Base-by-base conservation (phyloP, 2,329 filamentous ascomycete genomes). In the Alternaria arborescens region DNA sequence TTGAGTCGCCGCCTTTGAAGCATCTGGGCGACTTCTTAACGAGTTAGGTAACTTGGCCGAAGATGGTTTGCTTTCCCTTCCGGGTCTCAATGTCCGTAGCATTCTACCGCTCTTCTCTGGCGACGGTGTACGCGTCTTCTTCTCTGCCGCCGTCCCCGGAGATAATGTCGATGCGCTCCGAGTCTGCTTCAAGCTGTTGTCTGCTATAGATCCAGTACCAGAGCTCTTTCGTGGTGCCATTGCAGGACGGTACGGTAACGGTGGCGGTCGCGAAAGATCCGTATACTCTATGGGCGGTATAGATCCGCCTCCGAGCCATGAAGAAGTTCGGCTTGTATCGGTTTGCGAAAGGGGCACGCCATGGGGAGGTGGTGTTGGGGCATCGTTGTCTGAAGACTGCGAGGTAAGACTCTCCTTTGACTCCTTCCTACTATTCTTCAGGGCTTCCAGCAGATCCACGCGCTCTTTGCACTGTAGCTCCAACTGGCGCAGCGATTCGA, bases 391-490 rank as follows among this genome's bases (percentile, higher is more conserved):
- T 30, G 67, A 50, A 26, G 65, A 58, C 26, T 61, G 50, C 11
- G 66, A 66, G 32, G 64, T 42, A 12, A 68, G 38, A 77, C 63
- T 82, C 72, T 70, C 74, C 26, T 79, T 80, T 8, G 81, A 82
- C 47, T 88, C 87, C 62, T 84, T 81, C 32, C 87, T 82, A 70
- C 87, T 90, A 65, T 91, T 83, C 62, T 89, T 87, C 58, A 98
- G 82, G 7, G 94, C 91, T 74, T 95, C 91, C 7, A 98, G 84
- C 34, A 98, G 83, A 75, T 97, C 93, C 52, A 97, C 92, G 50
- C 94, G 87, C 79, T 98, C 94, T 78, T 95, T 94, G 79, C 94
- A 97, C 79, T 97, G 94, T 64, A 94, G 77, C 76, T 98, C 93
- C 73, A 98, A 86, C 71, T 93, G 86, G 60, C 88, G 87, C 61